phyloP scores from a whole-genome alignment of 257 asterid species.

The Solanum phureja region DNA sequence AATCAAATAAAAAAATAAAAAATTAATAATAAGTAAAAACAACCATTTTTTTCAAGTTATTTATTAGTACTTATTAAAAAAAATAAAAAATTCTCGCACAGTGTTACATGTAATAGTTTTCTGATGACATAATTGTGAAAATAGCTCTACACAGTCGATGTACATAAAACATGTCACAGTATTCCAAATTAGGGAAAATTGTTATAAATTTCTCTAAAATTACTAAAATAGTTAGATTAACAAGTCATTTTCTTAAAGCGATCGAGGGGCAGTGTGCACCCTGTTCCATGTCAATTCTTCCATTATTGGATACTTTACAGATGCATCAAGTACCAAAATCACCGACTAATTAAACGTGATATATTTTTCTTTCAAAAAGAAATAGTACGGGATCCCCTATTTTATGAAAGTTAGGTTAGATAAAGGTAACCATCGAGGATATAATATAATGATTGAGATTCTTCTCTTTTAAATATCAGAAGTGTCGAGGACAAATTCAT shows the following conservation, averaged over 20 bases:
- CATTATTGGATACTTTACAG: neutral
- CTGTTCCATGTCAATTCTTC: neutral
- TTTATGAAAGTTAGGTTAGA: neutral
- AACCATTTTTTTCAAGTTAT: too few species aligned
- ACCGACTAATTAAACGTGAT: neutral
- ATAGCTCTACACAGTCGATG: neutral
- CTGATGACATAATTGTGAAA: neutral
- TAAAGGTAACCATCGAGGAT: accelerated
- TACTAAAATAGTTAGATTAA: neutral
- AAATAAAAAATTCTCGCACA: too few species aligned
- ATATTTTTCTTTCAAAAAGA: neutral
- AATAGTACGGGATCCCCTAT: neutral
- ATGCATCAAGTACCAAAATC: neutral
- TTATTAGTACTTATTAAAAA: too few species aligned
- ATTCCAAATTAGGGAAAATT: neutral
- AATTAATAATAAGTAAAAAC: neutral
- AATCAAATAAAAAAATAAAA: too few species aligned
- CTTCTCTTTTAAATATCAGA: accelerated
- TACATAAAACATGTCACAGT: neutral
- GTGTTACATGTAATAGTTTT: neutral
- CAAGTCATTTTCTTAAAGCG: neutral
- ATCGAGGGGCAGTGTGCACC: neutral
- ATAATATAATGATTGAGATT: neutral
- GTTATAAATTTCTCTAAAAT: neutral
- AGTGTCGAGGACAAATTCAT: neutral